Percentiles rank a stretch among this genome's conserved stretches.
Evolutionary conservation across 73 alveolate species (phyloP).

Genomic region (Paraurostyla sp.): DNA sequence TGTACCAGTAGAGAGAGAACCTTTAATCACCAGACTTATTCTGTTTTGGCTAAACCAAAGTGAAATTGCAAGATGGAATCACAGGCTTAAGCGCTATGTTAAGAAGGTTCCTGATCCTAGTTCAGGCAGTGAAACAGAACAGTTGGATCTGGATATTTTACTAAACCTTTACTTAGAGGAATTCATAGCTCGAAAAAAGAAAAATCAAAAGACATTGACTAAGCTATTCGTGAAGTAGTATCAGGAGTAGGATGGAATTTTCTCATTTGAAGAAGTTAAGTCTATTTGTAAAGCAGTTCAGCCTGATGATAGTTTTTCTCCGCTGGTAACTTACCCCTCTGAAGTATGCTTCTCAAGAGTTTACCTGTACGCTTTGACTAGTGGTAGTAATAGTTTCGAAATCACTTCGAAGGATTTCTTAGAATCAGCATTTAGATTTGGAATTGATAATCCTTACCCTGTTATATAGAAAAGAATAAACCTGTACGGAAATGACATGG

Average conservation of each 20-base stretch:
- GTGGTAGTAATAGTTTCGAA: conserved; percentile 60
- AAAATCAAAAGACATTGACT: conserved; percentile 56
- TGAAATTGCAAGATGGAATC: conserved; percentile 68
- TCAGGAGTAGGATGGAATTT: conserved; percentile 69
- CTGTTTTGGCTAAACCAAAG: conserved; percentile 53
- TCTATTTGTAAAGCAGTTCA: conserved; percentile 20
- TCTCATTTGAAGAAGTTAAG: conserved; percentile 67
- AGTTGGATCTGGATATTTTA: conserved; percentile 64
- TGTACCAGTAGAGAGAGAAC: conserved; percentile 45
- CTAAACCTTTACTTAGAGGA: conserved; percentile 63
- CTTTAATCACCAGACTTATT: conserved; percentile 15
- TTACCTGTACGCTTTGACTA: conserved; percentile 62
- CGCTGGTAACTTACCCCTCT: conserved; percentile 36
- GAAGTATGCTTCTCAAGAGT: conserved; percentile 52
- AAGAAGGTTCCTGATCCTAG: conserved; percentile 65
- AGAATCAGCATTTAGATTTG: conserved; percentile 44
- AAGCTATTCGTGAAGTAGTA: conserved; percentile 63
- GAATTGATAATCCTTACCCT: conserved; percentile 70
- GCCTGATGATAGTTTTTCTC: conserved; percentile 7
- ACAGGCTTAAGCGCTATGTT: conserved; percentile 47
- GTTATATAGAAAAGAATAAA: conserved; percentile 8
- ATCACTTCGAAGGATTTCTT: conserved; percentile 58
- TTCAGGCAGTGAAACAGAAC: conserved; percentile 47
- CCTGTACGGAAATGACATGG: conserved; percentile 64
- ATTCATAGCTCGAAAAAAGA: conserved; percentile 51